Base-by-base conservation (phyloP, 768 basidiomycete genomes). In the Suillus lakei region DNA sequence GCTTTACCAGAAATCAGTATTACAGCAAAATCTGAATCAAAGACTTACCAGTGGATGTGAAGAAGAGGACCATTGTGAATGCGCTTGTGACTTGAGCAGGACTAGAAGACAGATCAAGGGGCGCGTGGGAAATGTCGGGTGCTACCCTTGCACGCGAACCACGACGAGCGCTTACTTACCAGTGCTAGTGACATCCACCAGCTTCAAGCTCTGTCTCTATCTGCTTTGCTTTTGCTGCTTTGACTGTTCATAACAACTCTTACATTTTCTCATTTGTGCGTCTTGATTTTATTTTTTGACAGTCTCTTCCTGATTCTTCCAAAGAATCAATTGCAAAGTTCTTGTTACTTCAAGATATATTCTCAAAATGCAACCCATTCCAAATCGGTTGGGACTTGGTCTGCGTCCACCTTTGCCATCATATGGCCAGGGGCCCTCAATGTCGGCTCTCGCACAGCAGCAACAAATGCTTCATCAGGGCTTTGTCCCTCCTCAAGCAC, bases 341-440 rank as follows among this genome's bases (percentile, higher is more conserved):
- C n/a, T 38, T 43, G 51, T 32, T 12, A 54, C 51, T 21, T 34
- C 32, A 54, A 54, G 53, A 54, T 34, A 32, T 13, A 54, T 34
- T 53, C 21, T 23, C 55, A 72, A 61, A 18, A 91, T 91, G 89
- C 88, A 91, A 79, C 88, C 86, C 62, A 75, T 80, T 69, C 83
- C 85, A 65, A 93, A 91, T 81, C 86, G 93, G 75, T 81, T 92
- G 75, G 92, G 92, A 81, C 90, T 95, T 82, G 93, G 93, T 82
- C 84, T 93, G 83, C 92, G 92, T 84, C 90, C 91, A 69, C 88
- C 92, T 81, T 82, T 92, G 86, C 90, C 90, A 70, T 92, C 92
- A 63, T 93, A 87, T 80, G 93, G 93, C 78, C 93, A 95, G 79
- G 93, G 93, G 71, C 93, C 93, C 84, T 93, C 93, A 85, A 92